Evolutionary conservation across 2,329 filamentous ascomycete genomes (phyloP), one percentile per base, ranked within the genome.

Genomic region (Elsinoe australis): DNA sequence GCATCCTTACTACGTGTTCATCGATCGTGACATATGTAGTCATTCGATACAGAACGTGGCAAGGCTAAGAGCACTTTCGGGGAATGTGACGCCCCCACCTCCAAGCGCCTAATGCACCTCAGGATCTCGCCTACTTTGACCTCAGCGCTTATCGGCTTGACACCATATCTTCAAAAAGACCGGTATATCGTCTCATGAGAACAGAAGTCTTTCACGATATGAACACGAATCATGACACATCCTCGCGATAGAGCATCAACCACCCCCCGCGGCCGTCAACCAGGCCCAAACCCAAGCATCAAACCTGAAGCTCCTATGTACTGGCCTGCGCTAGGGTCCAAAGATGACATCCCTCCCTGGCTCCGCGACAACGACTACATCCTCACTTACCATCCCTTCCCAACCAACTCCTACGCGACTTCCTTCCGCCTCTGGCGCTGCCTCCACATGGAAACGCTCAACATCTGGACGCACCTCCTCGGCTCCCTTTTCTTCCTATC

Each of bases 321-420:
- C 10, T 60, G 58, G 57, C 58, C 55, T 10, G 14, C 12, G 15
- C 52, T 59, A 42, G 56, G 36, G 17, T 55, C 41, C 17, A 59
- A 58, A 55, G 50, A 57, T 18, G 36, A 48, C 22, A 57, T 59
- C n/a, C 56, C 58, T 12, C 39, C 31, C 51, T 60, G 56, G 56
- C 55, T 59, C 1, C 55, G 56, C 15, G 58, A 60, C 32, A 60
- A 58, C 50, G 54, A 57, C 19, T 57, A 51, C 34, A 55, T 57
- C 26, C 19, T 57, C 33, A 39, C 48, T n/a, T 52, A 55, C 10
- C 58, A 60, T 41, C 58, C 55, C 7, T 59, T 60, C 54, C 56
- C 58, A 8, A 58, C 56, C 18, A 56, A 56, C 48, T 59, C 54
- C 5, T 58, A 59, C 41, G 31, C 29, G 19, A 52, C 51, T 32